These are phyloP conservation scores for Colletotrichum sp. DNA, from an alignment of 2,329 filamentous ascomycete genomes.

Conservation along the genomic window DNA sequence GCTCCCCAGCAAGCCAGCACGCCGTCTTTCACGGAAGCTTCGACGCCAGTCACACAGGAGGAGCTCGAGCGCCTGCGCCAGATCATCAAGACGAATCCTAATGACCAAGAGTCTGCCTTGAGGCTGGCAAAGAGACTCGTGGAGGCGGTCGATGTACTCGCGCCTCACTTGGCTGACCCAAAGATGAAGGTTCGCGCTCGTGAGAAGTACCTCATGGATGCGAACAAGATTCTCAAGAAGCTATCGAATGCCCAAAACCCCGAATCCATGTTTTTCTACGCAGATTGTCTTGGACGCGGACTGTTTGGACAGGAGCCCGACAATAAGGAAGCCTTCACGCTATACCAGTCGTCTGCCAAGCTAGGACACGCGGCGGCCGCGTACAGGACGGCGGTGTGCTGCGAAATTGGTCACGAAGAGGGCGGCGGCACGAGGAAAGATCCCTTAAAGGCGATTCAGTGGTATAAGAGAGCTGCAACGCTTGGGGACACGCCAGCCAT, in stretches of 20 bases:
- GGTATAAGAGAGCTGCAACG: slow-evolving; percentile 93
- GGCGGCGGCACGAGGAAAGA: slow-evolving; percentile 92
- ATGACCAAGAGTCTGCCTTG: slow-evolving; percentile 74
- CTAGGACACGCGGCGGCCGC: slow-evolving; percentile 84
- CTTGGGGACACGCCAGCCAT: slow-evolving; percentile 92
- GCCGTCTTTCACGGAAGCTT: slow-evolving; percentile 5
- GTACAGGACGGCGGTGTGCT: slow-evolving; percentile 95
- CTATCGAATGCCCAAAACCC: slow-evolving; percentile 73
- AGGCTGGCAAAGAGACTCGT: slow-evolving; percentile 82
- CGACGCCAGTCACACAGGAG: slow-evolving; percentile 71
- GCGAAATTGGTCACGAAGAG: slow-evolving; percentile 93
- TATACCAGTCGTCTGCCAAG: slow-evolving; percentile 96
- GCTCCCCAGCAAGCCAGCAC: slow-evolving; percentile 26
- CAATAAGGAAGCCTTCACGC: slow-evolving; percentile 87
- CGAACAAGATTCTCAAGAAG: slow-evolving; percentile 91
- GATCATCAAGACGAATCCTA: slow-evolving; percentile 71
- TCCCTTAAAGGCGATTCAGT: slow-evolving; percentile 92
- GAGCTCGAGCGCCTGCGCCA: slow-evolving; percentile 79
- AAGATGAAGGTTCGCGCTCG: slow-evolving; percentile 75
- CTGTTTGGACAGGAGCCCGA: slow-evolving; percentile 80
- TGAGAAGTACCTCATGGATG: slow-evolving; percentile 84
- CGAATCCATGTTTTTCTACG: slow-evolving; percentile 93
- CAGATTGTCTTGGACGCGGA: slow-evolving; percentile 87
- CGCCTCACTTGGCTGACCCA: slow-evolving; percentile 68
- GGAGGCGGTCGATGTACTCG: slow-evolving; percentile 81